Base-by-base conservation (phyloP, 495 filamentous ascomycete genomes). In the Penicillium odoratum region DNA sequence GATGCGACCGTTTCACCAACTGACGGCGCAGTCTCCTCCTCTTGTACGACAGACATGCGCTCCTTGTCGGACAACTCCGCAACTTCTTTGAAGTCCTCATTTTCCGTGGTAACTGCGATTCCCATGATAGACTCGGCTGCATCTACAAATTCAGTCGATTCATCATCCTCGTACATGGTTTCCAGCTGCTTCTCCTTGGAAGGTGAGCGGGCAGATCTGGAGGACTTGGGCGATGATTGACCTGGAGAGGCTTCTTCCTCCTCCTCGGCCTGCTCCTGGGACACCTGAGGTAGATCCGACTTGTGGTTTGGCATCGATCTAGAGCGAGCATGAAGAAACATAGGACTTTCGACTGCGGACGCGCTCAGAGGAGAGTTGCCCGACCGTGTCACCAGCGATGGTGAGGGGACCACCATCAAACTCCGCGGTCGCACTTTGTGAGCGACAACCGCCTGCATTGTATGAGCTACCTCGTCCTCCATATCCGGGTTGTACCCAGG, bases 371-470 rank as follows among this genome's bases (percentile, higher is more conserved):
- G 71, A 6, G 69, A 76, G 16, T 76, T 75, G 8, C 66, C 64
- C 7, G 73, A 75, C 21, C 67, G 75, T 4, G 70, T 64, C 6
- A 67, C 61, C 5, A 69, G 42, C 5, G 71, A 66, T 26, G 69
- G 71, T 16, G 76, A 68, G 6, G 71, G 69, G 36, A 84, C 76
- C 36, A 85, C 67, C 65, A 84, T 79, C 63, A 87, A 67, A 67
- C 89, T 91, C 53, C 82, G 85, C 16, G 86, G 87, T 15, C 87
- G 82, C 48, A 77, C 73, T 66, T 77, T 80, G 57, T 77, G 72
- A 59, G 70, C 71, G 47, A 73, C 62, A 28, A 79, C 72, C 29
- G 71, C 75, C 48, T 82, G 70, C 58, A 78, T 78, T 7, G 79
- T 79, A 34, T 80, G 79, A 18, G 78, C 74, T 49, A 79, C 74